These are phyloP conservation scores for Insectozyma bohioensis DNA, from an alignment of 1,139 yeast genomes.

Conservation along the genomic window DNA sequence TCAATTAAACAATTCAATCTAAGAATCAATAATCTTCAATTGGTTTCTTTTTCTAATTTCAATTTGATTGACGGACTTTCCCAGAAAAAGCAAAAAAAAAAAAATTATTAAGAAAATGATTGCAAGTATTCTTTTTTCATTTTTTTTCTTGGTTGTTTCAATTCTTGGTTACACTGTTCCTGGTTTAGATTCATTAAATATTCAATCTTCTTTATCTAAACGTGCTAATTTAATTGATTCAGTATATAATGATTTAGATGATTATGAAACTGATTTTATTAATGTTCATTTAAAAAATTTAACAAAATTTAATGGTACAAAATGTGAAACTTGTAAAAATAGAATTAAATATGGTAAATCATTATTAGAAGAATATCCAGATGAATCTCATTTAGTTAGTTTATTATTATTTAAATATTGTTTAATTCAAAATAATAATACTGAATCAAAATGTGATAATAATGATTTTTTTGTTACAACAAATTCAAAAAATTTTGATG, in stretches of 20 bases:
- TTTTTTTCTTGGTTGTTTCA: conserved; percentile 7
- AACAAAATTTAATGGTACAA: conserved; percentile 28
- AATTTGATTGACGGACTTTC: too few relatives aligned
- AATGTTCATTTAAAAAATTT: conserved; percentile 25
- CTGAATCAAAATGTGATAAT: conserved; percentile 33
- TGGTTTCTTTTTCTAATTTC: too few relatives aligned
- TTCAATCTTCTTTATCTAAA: conserved; percentile 20
- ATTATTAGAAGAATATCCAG: conserved; percentile 30
- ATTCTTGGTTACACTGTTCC: conserved; percentile 19
- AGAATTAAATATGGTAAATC: conserved; percentile 31
- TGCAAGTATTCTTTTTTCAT: too few relatives aligned
- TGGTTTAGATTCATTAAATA: conserved; percentile 18
- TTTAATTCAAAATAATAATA: conserved; percentile 25
- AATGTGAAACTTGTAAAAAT: conserved; percentile 38
- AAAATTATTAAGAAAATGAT: too few relatives aligned
- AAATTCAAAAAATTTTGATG: conserved; percentile 20
- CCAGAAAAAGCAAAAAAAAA: too few relatives aligned
- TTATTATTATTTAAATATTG: conserved; percentile 39
- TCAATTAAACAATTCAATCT: too few relatives aligned
- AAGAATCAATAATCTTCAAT: too few relatives aligned
- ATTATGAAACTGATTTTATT: conserved; percentile 31
- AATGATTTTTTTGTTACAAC: conserved; percentile 42
- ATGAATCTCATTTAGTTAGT: conserved; percentile 34
- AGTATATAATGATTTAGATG: conserved; percentile 24
- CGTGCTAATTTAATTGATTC: conserved; percentile 24